A percentile compares a stretch with the other conserved stretches of the same genome.
These are phyloP conservation scores for Leccinum pachyderme DNA, from an alignment of 1,284 basidiomycete genomes.

Conservation along the genomic window DNA sequence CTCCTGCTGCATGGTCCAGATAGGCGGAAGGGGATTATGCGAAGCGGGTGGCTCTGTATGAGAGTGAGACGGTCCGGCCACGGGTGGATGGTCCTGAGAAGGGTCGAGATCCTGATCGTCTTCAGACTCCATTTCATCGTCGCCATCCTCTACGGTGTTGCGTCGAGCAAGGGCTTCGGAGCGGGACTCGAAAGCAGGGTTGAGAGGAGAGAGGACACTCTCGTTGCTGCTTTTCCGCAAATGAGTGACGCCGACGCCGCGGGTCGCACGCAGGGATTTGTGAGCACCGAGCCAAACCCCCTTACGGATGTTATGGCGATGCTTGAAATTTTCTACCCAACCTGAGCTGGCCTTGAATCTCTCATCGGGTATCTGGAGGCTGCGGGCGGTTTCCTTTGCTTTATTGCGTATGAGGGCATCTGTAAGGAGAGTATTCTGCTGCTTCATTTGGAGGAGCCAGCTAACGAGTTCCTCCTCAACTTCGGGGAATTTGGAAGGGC, in stretches of 20 bases:
- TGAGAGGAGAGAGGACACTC: constrained; percentile 37
- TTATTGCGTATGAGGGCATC: constrained; percentile 72
- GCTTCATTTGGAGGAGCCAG: constrained; percentile 58
- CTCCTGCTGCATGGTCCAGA: constrained; percentile 36
- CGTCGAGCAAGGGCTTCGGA: constrained; percentile 28
- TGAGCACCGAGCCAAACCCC: constrained; percentile 55
- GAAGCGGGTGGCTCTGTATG: constrained; percentile 24
- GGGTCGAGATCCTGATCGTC: constrained; percentile 35
- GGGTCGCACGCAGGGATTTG: constrained; percentile 31
- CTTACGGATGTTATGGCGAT: constrained; percentile 69
- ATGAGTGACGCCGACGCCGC: constrained; percentile 33
- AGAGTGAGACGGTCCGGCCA: constrained; percentile 32
- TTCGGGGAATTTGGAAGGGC: constrained; percentile 75
- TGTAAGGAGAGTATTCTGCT: constrained; percentile 54
- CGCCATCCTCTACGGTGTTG: constrained; percentile 30
- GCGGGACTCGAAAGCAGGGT: constrained; percentile 36
- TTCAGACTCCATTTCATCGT: constrained; percentile 37
- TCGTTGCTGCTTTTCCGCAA: constrained; percentile 36
- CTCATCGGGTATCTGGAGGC: constrained; percentile 57
- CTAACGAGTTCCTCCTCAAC: constrained; percentile 64
- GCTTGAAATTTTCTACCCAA: constrained; percentile 92
- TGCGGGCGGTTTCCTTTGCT: constrained; percentile 66
- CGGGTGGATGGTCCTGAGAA: constrained; percentile 23
- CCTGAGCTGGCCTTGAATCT: constrained; percentile 88
- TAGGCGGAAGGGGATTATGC: constrained; percentile 34